Evolutionary conservation across 257 asterid genomes (phyloP).

Genomic region (Solanum habrochaites): DNA sequence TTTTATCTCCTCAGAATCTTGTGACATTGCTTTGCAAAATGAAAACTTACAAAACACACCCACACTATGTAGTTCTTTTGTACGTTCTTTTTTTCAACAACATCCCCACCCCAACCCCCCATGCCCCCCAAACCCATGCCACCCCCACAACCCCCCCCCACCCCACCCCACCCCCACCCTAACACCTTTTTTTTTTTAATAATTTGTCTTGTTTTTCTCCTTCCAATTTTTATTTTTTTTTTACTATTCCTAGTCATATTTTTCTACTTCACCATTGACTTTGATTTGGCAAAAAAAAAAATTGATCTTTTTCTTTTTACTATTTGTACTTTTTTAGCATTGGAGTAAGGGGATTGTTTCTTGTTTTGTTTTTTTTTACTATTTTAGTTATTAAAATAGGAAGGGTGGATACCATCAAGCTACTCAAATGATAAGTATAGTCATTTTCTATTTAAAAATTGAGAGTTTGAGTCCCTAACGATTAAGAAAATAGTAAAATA

Average conservation of each 20-base stretch:
- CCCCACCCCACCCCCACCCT: background rate
- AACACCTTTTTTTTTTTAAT: background rate
- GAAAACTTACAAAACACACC: conserved; percentile 1
- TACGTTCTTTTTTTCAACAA: background rate
- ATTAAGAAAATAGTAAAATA: too few relatives aligned
- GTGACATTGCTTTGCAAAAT: conserved; percentile 37
- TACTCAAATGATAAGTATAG: background rate
- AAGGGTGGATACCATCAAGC: background rate
- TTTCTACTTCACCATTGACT: background rate
- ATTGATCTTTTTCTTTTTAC: background rate
- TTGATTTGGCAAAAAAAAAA: background rate
- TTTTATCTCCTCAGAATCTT: conserved; percentile 49
- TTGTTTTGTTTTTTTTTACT: background rate
- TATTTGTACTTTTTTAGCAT: background rate
- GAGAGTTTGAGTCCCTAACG: too few relatives aligned
- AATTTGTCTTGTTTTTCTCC: background rate
- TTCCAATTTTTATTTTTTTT: background rate
- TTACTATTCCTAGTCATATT: background rate
- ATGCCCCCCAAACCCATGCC: too few relatives aligned
- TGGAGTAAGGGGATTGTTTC: background rate
- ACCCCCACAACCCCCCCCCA: background rate
- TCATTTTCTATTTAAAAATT: rapidly evolving
- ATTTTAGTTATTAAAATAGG: background rate
- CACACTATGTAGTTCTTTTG: background rate
- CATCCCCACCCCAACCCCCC: background rate